These are phyloP conservation scores for Podila epigama DNA, from an alignment of 192 early-diverging fungal genomes.

Conservation along the genomic window DNA sequence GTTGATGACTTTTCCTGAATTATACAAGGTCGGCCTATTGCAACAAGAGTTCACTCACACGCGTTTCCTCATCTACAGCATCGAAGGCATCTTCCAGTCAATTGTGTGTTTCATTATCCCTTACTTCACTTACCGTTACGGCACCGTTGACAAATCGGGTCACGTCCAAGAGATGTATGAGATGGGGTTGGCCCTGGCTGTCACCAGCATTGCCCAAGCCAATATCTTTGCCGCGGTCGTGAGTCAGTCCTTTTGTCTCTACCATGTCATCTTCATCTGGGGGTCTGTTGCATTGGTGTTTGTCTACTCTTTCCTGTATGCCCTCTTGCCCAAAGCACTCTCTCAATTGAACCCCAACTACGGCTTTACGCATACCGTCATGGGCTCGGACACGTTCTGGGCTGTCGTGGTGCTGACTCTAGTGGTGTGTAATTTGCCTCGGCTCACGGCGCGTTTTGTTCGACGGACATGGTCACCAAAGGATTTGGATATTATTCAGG, in stretches of 20 bases:
- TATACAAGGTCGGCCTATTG: conserved; percentile 73
- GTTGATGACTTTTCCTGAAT: conserved; percentile 69
- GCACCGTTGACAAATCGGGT: conserved; percentile 9
- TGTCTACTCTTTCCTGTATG: conserved; percentile 48
- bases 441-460: conserved; percentile 68
- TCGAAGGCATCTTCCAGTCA: conserved; percentile 73
- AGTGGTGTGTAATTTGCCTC: conserved; percentile 71
- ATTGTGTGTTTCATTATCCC: conserved; percentile 58
- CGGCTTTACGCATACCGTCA: conserved; percentile 70
- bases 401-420: conserved; percentile 68
- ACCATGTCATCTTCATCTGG: conserved; percentile 65
- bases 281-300: conserved; percentile 72
- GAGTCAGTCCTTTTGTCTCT: conserved; percentile 81
- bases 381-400: conserved; percentile 73
- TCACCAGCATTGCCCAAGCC: conserved; percentile 74
- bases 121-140: conserved; percentile 21
- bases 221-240: conserved; percentile 80
- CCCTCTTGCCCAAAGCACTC: conserved; percentile 54
- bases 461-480: conserved; percentile 64
- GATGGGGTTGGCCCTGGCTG: conserved; percentile 78
- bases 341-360: conserved; percentile 53
- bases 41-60: conserved; percentile 67
- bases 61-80: conserved; percentile 66
- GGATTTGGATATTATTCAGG: conserved; percentile 66
- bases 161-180: conserved; percentile 52